phyloP scores from a whole-genome alignment of 2,329 filamentous ascomycete genomes.

The Venturia nashicola region DNA sequence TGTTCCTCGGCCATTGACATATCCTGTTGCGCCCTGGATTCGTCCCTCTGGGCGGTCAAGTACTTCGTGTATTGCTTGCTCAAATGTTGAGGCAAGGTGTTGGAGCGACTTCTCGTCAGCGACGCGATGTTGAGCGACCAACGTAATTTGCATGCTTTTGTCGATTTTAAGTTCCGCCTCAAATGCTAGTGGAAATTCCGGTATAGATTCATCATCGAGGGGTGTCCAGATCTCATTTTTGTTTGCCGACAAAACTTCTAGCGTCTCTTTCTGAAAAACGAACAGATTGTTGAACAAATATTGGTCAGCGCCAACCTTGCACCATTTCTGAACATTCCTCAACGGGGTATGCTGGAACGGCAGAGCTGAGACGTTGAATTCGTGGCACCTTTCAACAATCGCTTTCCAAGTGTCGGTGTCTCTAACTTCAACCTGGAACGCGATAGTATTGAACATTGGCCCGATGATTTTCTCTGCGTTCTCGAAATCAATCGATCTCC shows the following conservation, averaged over 20 bases:
- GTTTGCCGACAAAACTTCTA: not conserved
- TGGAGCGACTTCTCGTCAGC: constrained; percentile 23
- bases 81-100: constrained; percentile 32
- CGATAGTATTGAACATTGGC: constrained; percentile 82
- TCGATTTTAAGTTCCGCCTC: constrained; percentile 48
- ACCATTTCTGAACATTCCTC: constrained; percentile 62
- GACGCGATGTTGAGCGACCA: constrained; percentile 45
- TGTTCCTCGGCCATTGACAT: not conserved
- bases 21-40: constrained; percentile 7
- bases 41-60: constrained; percentile 20
- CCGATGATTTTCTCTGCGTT: constrained; percentile 58
- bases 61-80: constrained; percentile 25
- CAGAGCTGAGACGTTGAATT: constrained; percentile 55
- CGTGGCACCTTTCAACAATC: constrained; percentile 52
- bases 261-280: constrained; percentile 51
- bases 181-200: constrained; percentile 67
- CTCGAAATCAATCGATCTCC: constrained; percentile 57
- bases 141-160: constrained; percentile 39
- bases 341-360: constrained; percentile 70
- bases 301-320: not conserved
- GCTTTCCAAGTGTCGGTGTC: constrained; percentile 43
- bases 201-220: constrained; percentile 26
- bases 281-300: constrained; percentile 66
- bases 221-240: constrained; percentile 12
- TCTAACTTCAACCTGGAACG: constrained; percentile 45